A percentile compares a stretch with the other conserved stretches of the same genome.
These are phyloP conservation scores for Plasmodium falciparum DNA, from an alignment of 169 alveolate genomes.

Conservation along the genomic window DNA sequence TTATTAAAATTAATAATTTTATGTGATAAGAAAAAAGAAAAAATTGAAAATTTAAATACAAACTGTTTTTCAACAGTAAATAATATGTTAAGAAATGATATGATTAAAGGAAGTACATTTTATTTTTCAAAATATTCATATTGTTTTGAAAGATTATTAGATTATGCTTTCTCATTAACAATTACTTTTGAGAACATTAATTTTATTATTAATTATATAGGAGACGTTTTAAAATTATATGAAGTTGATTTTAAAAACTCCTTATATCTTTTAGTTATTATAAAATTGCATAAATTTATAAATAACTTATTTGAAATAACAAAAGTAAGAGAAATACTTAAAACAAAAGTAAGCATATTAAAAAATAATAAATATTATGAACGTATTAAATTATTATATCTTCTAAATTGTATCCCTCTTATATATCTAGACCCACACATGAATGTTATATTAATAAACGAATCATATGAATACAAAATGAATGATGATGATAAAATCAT, in stretches of 20 bases:
- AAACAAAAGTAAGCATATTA: conserved; percentile 19
- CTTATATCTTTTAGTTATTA: conserved; percentile 33
- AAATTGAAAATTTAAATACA: conserved; percentile 23
- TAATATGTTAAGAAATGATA: conserved; percentile 27
- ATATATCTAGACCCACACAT: conserved; percentile 64
- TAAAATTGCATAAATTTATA: conserved; percentile 61
- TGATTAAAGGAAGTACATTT: conserved; percentile 15
- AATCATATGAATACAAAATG: conserved; percentile 41
- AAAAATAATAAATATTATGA: conserved; percentile 8
- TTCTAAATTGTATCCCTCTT: conserved; percentile 45
- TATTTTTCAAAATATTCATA: conserved; percentile 66
- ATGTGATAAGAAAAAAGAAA: conserved; percentile 70
- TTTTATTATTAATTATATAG: conserved; percentile 48
- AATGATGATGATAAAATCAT: conserved; percentile 51
- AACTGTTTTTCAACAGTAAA: conserved; percentile 65
- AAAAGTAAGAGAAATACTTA: conserved; percentile 22
- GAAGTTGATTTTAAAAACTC: conserved; percentile 32
- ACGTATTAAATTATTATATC: conserved; percentile 19
- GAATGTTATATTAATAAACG: conserved; percentile 71
- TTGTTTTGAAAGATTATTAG: conserved; percentile 53
- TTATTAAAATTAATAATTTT: conserved; percentile 33
- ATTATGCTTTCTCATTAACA: conserved; percentile 50
- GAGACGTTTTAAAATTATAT: conserved; percentile 53
- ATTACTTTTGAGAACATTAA: conserved; percentile 32
- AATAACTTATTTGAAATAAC: conserved; percentile 61